Percentiles rank a stretch among this genome's conserved stretches.
Conservation (phyloP, 768 basidiomycete genomes). For the Russula lepida region DNA sequence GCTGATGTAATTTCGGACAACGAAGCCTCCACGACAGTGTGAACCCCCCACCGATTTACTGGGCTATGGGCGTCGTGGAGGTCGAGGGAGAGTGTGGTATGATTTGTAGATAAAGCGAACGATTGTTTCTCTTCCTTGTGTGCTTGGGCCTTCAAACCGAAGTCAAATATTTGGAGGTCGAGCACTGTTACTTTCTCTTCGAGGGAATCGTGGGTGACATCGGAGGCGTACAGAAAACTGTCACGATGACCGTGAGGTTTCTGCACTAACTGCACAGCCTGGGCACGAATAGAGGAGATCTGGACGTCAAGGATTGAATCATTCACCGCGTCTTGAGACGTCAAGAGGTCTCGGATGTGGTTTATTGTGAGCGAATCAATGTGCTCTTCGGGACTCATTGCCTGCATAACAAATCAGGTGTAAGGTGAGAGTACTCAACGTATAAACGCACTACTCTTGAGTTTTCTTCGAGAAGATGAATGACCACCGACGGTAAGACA, state of each 20-base stretch:
- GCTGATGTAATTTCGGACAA: neutral
- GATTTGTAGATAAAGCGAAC: neutral
- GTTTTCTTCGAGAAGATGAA: slow-evolving; percentile 12
- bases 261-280: slow-evolving; percentile 3
- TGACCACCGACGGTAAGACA: slow-evolving; percentile 10
- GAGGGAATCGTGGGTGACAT: neutral
- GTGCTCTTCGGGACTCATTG: slow-evolving; percentile 10
- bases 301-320: slow-evolving; percentile 11
- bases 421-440: neutral
- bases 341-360: slow-evolving; percentile 13
- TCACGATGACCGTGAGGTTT: neutral
- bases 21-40: slow-evolving; percentile 1
- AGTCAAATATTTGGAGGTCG: slow-evolving; percentile 4
- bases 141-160: slow-evolving; percentile 11
- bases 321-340: neutral
- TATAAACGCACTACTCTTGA: slow-evolving; percentile 6
- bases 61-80: neutral
- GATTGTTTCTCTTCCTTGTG: slow-evolving; percentile 10
- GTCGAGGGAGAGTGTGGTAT: neutral
- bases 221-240: neutral
- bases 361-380: slow-evolving; percentile 2
- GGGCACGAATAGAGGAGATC: slow-evolving; percentile 8
- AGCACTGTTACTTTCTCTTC: slow-evolving; percentile 6
- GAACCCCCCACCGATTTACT: neutral
- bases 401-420: neutral